Evolutionary conservation across 2,329 filamentous ascomycete species (phyloP).

Genomic region (Penicillium vulpinum): DNA sequence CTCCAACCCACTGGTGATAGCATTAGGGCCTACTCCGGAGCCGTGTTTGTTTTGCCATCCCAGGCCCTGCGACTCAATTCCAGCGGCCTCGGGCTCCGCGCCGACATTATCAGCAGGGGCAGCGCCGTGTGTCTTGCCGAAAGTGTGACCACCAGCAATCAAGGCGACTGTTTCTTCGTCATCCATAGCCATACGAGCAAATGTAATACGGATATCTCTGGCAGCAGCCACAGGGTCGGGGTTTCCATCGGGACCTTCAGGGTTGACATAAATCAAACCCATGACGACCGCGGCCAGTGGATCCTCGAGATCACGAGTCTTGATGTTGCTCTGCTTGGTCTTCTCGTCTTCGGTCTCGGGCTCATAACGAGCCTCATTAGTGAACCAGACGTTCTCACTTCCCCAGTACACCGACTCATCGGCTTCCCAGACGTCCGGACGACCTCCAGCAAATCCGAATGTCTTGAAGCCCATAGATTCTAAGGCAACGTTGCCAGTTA

Average conservation of each 20-base stretch:
- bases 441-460: conserved; percentile 72
- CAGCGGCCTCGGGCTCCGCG: conserved; percentile 65
- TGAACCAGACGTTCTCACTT: conserved; percentile 69
- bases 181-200: conserved; percentile 79
- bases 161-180: conserved; percentile 79
- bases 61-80: conserved; percentile 66
- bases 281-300: conserved; percentile 69
- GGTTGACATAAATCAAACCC: conserved; percentile 81
- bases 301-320: conserved; percentile 65
- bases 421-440: conserved; percentile 70
- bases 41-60: conserved; percentile 69
- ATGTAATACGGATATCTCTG: conserved; percentile 71
- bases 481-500: conserved; percentile 74
- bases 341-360: conserved; percentile 46
- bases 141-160: conserved; percentile 75
- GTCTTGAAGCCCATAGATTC: conserved; percentile 75
- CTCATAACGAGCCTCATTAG: conserved; percentile 65
- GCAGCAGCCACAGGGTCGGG: conserved; percentile 70
- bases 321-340: conserved; percentile 48
- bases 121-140: conserved; percentile 80
- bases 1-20: conserved; percentile 75
- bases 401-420: conserved; percentile 79
- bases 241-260: conserved; percentile 71
- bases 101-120: conserved; percentile 64
- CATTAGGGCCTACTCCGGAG: conserved; percentile 67